Evolutionary conservation across 2,329 filamentous ascomycete species (phyloP).

Genomic region (Pseudogymnoascus verrucosus): DNA sequence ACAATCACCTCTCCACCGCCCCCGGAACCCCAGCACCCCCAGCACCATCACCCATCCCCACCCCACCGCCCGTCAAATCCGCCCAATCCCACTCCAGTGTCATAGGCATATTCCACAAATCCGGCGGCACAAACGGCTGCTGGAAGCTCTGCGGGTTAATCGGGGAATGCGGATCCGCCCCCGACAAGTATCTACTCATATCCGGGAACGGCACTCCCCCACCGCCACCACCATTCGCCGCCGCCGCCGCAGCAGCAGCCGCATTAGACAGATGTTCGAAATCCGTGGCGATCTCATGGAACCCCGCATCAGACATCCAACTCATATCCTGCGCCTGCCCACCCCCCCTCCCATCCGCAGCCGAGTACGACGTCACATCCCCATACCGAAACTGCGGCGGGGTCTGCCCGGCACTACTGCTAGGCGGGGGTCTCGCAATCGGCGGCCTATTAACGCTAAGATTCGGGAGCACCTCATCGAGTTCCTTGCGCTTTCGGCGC

Average conservation of each 20-base stretch:
- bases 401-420: neutral
- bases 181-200: neutral
- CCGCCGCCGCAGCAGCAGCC: neutral
- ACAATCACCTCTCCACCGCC: neutral
- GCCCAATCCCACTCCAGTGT: constrained; percentile 87
- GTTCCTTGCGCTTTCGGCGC: constrained; percentile 76
- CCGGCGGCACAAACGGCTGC: constrained; percentile 83
- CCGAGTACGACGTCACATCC: neutral
- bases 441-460: neutral
- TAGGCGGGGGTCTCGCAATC: neutral
- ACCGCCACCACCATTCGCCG: neutral
- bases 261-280: neutral
- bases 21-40: neutral
- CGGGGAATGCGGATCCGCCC: neutral
- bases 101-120: constrained; percentile 93
- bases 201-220: neutral
- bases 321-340: neutral
- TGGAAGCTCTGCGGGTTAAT: constrained; percentile 48
- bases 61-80: constrained; percentile 55
- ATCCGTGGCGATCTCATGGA: neutral
- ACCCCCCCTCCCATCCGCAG: neutral
- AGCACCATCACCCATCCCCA: neutral
- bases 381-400: neutral
- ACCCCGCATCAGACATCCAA: neutral
- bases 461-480: constrained; percentile 33